These are phyloP conservation scores for Curvularia eragrostidis DNA, from an alignment of 2,329 filamentous ascomycete species.

Conservation along the genomic window DNA sequence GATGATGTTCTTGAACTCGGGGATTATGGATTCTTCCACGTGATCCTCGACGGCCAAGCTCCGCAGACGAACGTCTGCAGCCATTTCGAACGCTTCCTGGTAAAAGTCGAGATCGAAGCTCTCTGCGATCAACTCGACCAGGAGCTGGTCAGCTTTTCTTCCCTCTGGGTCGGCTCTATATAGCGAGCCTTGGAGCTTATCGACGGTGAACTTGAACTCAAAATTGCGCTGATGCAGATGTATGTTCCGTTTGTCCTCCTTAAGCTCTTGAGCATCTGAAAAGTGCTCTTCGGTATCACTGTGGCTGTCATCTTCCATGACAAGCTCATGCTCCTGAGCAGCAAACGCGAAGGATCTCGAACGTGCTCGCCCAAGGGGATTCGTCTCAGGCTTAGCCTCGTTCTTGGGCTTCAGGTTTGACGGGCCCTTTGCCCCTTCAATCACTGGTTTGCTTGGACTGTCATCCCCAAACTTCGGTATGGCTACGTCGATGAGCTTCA, in stretches of 20 bases:
- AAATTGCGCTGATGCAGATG: conserved; percentile 89
- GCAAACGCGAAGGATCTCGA: conserved; percentile 78
- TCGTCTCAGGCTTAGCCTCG: conserved; percentile 37
- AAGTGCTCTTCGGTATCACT: conserved; percentile 69
- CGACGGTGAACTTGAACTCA: conserved; percentile 95
- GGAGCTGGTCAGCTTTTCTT: conserved; percentile 75
- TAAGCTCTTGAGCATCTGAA: conserved; percentile 71
- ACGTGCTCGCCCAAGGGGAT: conserved; percentile 59
- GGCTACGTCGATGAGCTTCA: conserved; percentile 94
- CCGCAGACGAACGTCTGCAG: conserved; percentile 85
- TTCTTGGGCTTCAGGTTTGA: conserved; percentile 48
- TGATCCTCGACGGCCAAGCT: conserved; percentile 93
- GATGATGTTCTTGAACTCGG: conserved; percentile 97
- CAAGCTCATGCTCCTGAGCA: conserved; percentile 74
- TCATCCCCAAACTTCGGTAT: conserved; percentile 79
- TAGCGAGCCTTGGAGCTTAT: conserved; percentile 89
- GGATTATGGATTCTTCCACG: conserved; percentile 81
- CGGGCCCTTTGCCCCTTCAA: conserved; percentile 43
- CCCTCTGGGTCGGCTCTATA: conserved; percentile 85
- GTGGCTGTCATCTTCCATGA: conserved; percentile 75
- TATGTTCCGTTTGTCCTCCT: conserved; percentile 43
- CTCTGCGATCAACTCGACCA: conserved; percentile 91
- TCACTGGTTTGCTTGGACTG: conserved; percentile 45
- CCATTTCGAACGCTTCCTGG: conserved; percentile 89
- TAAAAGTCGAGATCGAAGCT: conserved; percentile 88